Conservation (phyloP, 1,284 basidiomycete species). For the Boletus chippewaensis region DNA sequence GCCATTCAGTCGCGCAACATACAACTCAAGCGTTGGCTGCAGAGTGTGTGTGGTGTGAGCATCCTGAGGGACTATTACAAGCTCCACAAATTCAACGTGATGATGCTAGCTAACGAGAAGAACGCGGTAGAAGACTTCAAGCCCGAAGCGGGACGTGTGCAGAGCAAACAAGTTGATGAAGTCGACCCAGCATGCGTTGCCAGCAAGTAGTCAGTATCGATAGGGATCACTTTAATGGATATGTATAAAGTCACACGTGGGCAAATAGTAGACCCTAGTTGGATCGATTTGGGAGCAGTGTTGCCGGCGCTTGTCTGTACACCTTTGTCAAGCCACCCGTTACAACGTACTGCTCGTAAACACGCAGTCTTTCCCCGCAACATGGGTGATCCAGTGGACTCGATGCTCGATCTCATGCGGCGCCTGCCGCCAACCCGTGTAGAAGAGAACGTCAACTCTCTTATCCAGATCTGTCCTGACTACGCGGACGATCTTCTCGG, state of each 20-base stretch:
- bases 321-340: background rate
- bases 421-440: slow-evolving; percentile 91
- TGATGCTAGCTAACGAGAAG: slow-evolving; percentile 49
- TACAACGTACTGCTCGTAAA: background rate
- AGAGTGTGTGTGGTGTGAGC: slow-evolving; percentile 69
- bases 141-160: slow-evolving; percentile 26
- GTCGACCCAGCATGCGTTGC: background rate
- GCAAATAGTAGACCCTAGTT: background rate
- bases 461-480: slow-evolving; percentile 85
- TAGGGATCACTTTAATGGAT: background rate
- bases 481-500: slow-evolving; percentile 93
- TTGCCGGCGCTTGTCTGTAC: background rate
- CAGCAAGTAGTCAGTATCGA: background rate
- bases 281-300: slow-evolving; percentile 9
- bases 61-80: slow-evolving; percentile 65
- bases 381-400: slow-evolving; percentile 76
- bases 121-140: slow-evolving; percentile 24
- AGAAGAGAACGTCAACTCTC: slow-evolving; percentile 79
- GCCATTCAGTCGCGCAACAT: background rate
- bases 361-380: slow-evolving; percentile 10
- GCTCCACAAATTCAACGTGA: slow-evolving; percentile 67
- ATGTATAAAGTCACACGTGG: background rate
- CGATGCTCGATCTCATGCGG: slow-evolving; percentile 93
- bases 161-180: slow-evolving; percentile 12
- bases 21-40: slow-evolving; percentile 5